These are phyloP conservation scores for Arthrobotrys musiformis DNA, from an alignment of 2,329 filamentous ascomycete species.

Conservation along the genomic window DNA sequence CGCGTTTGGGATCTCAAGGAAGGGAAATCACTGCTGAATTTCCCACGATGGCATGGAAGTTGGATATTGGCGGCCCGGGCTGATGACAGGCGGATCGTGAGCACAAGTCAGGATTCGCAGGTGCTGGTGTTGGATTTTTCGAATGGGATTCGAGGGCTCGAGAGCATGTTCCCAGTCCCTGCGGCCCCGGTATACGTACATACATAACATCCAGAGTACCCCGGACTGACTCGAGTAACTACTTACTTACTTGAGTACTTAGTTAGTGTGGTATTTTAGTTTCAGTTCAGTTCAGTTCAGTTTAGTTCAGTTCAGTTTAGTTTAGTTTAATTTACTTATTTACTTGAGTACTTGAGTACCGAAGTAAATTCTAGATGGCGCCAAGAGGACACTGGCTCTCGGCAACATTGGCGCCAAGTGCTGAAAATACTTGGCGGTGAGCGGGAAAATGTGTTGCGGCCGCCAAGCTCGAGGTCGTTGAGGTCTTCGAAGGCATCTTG, in stretches of 20 bases:
- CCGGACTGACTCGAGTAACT: neutral
- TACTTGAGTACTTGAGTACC: constrained; percentile 24
- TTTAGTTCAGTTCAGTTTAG: no score
- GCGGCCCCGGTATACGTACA: no score
- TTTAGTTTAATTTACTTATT: no score
- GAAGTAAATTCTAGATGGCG: neutral
- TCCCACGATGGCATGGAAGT: constrained; percentile 93
- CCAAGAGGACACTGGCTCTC: neutral
- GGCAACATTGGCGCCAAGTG: constrained; percentile 15
- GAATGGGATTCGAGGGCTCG: constrained; percentile 69
- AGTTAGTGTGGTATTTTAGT: neutral
- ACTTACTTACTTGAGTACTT: neutral
- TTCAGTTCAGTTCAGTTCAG: constrained; percentile 6
- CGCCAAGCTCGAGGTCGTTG: constrained; percentile 34
- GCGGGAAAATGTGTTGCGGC: constrained; percentile 37
- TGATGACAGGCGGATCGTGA: constrained; percentile 93
- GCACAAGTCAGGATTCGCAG: constrained; percentile 91
- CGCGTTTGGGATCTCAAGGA: constrained; percentile 37
- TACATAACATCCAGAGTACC: neutral
- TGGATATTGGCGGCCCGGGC: constrained; percentile 98
- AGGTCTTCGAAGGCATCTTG: neutral
- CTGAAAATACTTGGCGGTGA: neutral
- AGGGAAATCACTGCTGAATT: constrained; percentile 71
- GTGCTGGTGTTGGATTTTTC: constrained; percentile 95
- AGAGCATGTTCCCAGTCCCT: constrained; percentile 64